Evolutionary conservation across 768 basidiomycete genomes (phyloP), one percentile per base, ranked within the genome.

Genomic region (Mycena albidolilacea): DNA sequence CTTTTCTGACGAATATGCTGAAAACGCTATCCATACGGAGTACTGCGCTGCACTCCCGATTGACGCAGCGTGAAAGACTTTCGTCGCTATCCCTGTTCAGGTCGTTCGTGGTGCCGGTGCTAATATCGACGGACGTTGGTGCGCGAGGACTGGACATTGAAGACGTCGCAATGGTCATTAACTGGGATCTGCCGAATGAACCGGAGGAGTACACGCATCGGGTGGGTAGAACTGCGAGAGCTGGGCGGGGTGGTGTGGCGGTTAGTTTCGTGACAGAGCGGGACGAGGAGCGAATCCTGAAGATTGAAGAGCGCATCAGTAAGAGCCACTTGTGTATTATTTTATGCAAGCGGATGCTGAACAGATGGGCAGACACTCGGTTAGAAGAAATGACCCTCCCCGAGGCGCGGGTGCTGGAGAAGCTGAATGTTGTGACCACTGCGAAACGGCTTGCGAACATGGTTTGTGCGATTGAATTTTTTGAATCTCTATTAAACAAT

Each of bases 181-280:
- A 99, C 75, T 99, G 97, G 97, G 97, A 99, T 81, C 85, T 98
- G 74, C 98, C 98, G 15, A 86, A 88, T 14, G 92, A 93, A 79
- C 88, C 95, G 7, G 97, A 97, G 81, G 97, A 97, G 80, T 99
- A 99, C 79, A 94, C 96, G 1, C 98, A 99, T 84, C 90, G 98
- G 23, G 98, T 99, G 0, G 97, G 97, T 55, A 84, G 97, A 79
- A 98, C 97, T 30, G 97, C 97, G 39, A 91, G 97, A 77, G 94
- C 93, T 12, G 98, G 98, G 7, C 88, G 90, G 77, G 94, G 93
- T 3, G 98, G 98, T 78, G 84, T 97, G 61, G 96, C 96, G 0
- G 87, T 99, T 38, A 99, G 97, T 78, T 95, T 99, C 79, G 94
- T 99, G 64, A 98, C 97, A 2, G 97, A 99, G 83, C 86, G 89